Evolutionary conservation across 345 rosid genomes (phyloP).

Genomic region (Microthlaspi erraticum): DNA sequence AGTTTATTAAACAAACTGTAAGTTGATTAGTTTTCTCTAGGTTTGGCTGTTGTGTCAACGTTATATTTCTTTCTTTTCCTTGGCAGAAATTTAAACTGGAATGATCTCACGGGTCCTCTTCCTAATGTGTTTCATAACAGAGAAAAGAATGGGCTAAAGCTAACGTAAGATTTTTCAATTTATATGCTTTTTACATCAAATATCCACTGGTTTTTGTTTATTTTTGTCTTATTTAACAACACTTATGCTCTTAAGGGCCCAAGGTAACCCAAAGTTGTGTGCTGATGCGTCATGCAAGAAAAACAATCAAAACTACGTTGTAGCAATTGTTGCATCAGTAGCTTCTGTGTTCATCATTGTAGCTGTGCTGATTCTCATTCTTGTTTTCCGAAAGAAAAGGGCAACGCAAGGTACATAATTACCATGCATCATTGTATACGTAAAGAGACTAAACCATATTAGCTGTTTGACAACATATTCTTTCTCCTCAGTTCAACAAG

Average conservation of each 20-base stretch:
- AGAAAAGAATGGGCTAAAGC: conserved; percentile 28
- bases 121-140: conserved; percentile 37
- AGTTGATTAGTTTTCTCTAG: not conserved
- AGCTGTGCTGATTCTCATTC: conserved; percentile 9
- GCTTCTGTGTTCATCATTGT: conserved; percentile 31
- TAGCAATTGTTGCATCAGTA: conserved; percentile 41
- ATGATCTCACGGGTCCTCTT: conserved; percentile 48
- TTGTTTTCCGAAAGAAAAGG: conserved; percentile 29
- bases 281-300: conserved; percentile 32
- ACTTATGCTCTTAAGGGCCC: conserved; percentile 14
- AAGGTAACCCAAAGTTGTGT: conserved; percentile 45
- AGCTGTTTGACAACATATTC: not conserved
- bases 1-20: conserved; percentile 35
- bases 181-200: not conserved
- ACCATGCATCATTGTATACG: not conserved
- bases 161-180: conserved; percentile 30
- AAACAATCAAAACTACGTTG: conserved; percentile 14
- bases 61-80: not conserved
- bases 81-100: conserved; percentile 48
- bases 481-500: not conserved
- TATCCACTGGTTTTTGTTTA: not conserved
- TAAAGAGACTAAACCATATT: not conserved
- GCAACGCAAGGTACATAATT: not conserved
- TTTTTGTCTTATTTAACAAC: not conserved
- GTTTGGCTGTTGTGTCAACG: not conserved